A percentile compares a stretch with the other conserved stretches of the same genome.
Conservation (phyloP, 2,329 filamentous ascomycete species). For the Exophiala alcalophila region DNA sequence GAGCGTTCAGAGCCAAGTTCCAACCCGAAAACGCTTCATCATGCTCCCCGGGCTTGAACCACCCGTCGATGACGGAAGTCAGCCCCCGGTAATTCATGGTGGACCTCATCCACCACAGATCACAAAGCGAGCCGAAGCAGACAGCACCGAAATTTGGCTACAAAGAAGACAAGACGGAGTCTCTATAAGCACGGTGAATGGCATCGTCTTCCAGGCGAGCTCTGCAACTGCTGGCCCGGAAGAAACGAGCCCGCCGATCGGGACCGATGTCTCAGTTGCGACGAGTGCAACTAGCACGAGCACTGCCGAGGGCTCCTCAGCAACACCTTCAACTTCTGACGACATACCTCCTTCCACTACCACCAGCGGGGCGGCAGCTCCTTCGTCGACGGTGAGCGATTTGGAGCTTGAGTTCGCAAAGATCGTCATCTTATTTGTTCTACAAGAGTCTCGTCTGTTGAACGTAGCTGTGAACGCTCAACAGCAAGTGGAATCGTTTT, state of each 20-base stretch:
- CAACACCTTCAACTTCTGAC: constrained; percentile 27
- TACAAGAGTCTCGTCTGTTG: constrained; percentile 33
- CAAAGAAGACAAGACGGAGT: constrained; percentile 24
- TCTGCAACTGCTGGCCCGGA: constrained; percentile 13
- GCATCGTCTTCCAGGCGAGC: constrained; percentile 38
- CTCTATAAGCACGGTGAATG: constrained; percentile 33
- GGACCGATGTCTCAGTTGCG: constrained; percentile 9
- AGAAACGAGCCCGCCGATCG: constrained; percentile 11
- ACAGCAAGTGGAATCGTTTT: constrained; percentile 30
- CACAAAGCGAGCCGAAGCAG: constrained; percentile 12
- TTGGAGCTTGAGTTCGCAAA: constrained; percentile 22
- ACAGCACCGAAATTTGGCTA: constrained; percentile 5
- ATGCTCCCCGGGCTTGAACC: constrained; percentile 26
- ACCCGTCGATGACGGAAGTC: neutral
- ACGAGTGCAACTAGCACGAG: constrained; percentile 19
- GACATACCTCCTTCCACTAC: constrained; percentile 21
- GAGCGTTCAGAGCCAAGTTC: constrained; percentile 5
- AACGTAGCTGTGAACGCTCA: constrained; percentile 32
- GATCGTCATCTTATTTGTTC: constrained; percentile 29
- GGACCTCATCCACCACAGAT: constrained; percentile 7
- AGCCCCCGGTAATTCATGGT: constrained; percentile 13
- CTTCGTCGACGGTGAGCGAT: constrained; percentile 24
- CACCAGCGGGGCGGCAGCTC: constrained; percentile 19
- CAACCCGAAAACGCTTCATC: constrained; percentile 30
- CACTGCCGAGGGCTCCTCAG: constrained; percentile 32